A percentile compares a stretch with the other conserved stretches of the same genome.
Conservation (phyloP, 2,329 filamentous ascomycete genomes). For the Fonsecaea nubica region DNA sequence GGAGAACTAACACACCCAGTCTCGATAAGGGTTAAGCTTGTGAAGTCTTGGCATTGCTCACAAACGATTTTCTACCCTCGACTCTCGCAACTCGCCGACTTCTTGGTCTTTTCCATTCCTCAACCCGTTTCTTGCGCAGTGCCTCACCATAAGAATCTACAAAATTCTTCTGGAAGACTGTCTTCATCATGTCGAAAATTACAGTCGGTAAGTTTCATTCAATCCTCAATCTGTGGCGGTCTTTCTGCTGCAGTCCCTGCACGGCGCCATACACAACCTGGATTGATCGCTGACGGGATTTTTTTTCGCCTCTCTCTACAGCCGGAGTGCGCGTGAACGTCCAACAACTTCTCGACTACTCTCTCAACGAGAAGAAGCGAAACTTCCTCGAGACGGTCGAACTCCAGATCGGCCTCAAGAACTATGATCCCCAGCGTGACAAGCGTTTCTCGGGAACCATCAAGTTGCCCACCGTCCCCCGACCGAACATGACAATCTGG, state of each 20-base stretch:
- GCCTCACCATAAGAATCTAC: conserved; percentile 75
- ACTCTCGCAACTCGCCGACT: not conserved
- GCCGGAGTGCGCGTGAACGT: conserved; percentile 97
- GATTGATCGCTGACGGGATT: conserved; percentile 32
- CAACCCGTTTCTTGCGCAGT: conserved; percentile 49
- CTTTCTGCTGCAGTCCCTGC: no score
- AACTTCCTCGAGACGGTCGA: conserved; percentile 94
- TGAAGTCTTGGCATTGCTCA: conserved; percentile 21
- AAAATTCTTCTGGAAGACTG: conserved; percentile 83
- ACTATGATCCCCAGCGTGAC: conserved; percentile 99
- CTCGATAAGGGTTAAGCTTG: not conserved
- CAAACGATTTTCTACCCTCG: conserved; percentile 17
- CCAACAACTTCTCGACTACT: conserved; percentile 93
- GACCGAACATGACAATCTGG: conserved; percentile 89
- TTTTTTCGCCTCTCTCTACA: conserved; percentile 41
- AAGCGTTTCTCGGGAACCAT: conserved; percentile 99
- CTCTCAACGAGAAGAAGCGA: conserved; percentile 91
- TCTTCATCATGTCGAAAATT: conserved; percentile 65
- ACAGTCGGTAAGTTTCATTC: conserved; percentile 58
- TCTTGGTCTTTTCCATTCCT: not conserved
- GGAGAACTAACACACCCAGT: not conserved
- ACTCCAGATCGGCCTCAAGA: conserved; percentile 91
- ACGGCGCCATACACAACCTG: not conserved
- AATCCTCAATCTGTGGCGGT: not conserved
- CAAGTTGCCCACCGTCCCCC: conserved; percentile 74